Conservation (phyloP, 2,329 filamentous ascomycete species). For the Aspergillus japonicus region DNA sequence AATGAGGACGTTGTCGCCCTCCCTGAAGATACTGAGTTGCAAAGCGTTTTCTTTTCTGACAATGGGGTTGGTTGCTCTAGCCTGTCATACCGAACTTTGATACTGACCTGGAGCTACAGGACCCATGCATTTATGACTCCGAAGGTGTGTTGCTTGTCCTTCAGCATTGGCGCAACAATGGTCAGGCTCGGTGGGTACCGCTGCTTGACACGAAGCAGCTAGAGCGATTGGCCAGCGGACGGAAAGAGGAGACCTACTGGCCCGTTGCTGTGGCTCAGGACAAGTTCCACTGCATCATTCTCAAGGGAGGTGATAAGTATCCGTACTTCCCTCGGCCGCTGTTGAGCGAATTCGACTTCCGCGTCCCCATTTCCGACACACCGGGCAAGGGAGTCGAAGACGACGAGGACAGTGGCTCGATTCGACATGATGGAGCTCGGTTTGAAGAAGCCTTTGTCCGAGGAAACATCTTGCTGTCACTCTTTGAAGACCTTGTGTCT, state of each 20-base stretch:
- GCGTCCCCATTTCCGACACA: conserved; percentile 69
- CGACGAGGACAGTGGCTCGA: conserved; percentile 39
- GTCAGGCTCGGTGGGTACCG: conserved; percentile 86
- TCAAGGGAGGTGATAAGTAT: conserved; percentile 91
- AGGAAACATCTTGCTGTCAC: conserved; percentile 66
- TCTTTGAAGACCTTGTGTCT: conserved; percentile 72
- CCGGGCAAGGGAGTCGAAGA: conserved; percentile 40
- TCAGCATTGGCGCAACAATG: conserved; percentile 83
- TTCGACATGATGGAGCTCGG: conserved; percentile 40
- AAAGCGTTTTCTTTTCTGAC: conserved; percentile 88
- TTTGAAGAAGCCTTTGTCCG: conserved; percentile 83
- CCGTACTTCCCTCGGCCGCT: conserved; percentile 89
- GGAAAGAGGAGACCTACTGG: conserved; percentile 89
- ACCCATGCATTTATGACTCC: conserved; percentile 94
- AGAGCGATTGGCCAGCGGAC: conserved; percentile 75
- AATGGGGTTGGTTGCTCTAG: conserved; percentile 62
- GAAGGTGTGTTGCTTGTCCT: conserved; percentile 84
- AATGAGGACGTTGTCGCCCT: conserved; percentile 89
- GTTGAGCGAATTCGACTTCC: conserved; percentile 90
- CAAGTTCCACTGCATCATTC: conserved; percentile 97
- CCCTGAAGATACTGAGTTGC: conserved; percentile 68
- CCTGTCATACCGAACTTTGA: not conserved
- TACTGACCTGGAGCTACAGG: conserved; percentile 49
- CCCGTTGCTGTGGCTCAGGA: conserved; percentile 88
- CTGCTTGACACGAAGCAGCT: conserved; percentile 85